phyloP scores from a whole-genome alignment of 768 basidiomycete species.

The Russula compacta region DNA sequence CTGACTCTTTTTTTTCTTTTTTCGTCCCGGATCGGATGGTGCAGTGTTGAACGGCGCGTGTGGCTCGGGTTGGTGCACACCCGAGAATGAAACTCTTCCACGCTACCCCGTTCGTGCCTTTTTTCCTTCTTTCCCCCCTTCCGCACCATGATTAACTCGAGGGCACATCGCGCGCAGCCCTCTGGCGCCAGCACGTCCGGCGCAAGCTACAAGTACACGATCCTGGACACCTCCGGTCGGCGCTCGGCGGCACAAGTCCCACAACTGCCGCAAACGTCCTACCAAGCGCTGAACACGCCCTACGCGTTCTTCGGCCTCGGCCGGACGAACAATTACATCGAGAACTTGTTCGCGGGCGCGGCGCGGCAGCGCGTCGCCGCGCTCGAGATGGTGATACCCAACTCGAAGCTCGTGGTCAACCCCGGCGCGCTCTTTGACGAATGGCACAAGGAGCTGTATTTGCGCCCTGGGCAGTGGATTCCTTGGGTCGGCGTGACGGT shows the following conservation, averaged over 20 bases:
- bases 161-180: constrained; percentile 40
- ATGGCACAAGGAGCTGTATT: constrained; percentile 86
- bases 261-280: constrained; percentile 88
- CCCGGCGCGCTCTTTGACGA: constrained; percentile 50
- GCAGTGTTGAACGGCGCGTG: constrained; percentile 92
- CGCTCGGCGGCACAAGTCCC: constrained; percentile 91
- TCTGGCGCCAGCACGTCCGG: constrained; percentile 93
- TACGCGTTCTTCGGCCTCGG: constrained; percentile 96
- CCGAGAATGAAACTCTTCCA: constrained; percentile 42
- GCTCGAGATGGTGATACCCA: constrained; percentile 96
- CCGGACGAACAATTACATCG: constrained; percentile 98
- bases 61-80: constrained; percentile 66
- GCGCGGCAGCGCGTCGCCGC: constrained; percentile 81
- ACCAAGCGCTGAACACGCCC: constrained; percentile 82
- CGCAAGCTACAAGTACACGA: constrained; percentile 94
- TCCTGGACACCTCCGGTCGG: constrained; percentile 81
- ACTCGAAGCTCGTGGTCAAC: constrained; percentile 92
- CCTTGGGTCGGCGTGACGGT: constrained; percentile 94
- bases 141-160: too few species aligned
- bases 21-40: neutral
- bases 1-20: neutral
- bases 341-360: constrained; percentile 94
- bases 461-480: constrained; percentile 95
- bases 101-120: constrained; percentile 58
- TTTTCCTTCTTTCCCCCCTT: neutral